A percentile compares a stretch with the other conserved stretches of the same genome.
Conservation (phyloP, 257 asterid genomes). For the Solanum raphanifolium region DNA sequence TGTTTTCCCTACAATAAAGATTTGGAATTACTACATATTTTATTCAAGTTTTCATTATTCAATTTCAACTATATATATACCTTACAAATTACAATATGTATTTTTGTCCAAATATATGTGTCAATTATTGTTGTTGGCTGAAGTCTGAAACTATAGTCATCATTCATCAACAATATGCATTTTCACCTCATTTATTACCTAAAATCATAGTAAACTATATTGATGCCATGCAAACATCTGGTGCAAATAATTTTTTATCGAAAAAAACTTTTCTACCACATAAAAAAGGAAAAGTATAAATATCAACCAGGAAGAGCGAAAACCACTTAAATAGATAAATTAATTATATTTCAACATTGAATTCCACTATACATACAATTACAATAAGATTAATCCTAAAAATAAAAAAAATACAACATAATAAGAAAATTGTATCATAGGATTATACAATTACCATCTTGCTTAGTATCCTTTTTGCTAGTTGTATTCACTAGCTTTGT, state of each 20-base stretch:
- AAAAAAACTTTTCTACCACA: not conserved
- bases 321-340: not conserved
- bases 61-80: no score
- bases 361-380: not conserved
- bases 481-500: not conserved
- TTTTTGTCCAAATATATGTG: not conserved
- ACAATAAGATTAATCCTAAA: not conserved
- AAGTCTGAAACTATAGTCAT: not conserved
- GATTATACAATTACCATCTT: not conserved
- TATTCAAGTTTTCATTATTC: not conserved
- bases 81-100: not conserved
- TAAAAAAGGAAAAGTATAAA: not conserved
- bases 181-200: not conserved
- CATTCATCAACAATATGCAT: not conserved
- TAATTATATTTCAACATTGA: not conserved
- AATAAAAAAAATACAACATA: not conserved
- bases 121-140: not conserved
- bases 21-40: not conserved
- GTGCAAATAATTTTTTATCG: not conserved
- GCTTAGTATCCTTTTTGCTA: not conserved
- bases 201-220: no score
- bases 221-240: no score
- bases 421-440: not conserved
- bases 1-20: not conserved
- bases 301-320: not conserved